Evolutionary conservation across 176 grass and related monocot genomes (phyloP).

Genomic region (Rhynchospora pubera): DNA sequence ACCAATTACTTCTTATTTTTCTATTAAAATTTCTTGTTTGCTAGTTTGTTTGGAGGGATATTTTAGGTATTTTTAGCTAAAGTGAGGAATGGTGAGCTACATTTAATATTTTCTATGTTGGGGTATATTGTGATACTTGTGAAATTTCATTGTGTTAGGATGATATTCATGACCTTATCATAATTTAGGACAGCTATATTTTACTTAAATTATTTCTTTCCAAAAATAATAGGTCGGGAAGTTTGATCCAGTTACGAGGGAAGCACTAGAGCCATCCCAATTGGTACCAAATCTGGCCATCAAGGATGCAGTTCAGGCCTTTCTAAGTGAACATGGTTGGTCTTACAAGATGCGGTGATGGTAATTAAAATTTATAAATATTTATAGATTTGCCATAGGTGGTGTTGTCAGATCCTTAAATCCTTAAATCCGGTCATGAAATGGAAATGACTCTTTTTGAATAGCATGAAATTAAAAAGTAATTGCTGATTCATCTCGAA

Average conservation of each 20-base stretch:
- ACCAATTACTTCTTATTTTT: not conserved
- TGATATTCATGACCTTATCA: not conserved
- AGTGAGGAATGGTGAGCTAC: not conserved
- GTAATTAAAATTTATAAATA: not conserved
- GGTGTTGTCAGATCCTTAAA: not conserved
- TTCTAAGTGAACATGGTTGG: conserved; percentile 78
- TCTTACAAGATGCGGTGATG: conserved; percentile 62
- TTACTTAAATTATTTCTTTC: not conserved
- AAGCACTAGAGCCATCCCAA: conserved; percentile 54
- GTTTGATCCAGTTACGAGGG: conserved; percentile 77
- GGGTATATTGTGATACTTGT: not conserved
- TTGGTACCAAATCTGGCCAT: conserved; percentile 84
- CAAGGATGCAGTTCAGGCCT: conserved; percentile 81
- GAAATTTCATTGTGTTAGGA: not conserved
- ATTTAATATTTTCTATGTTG: not conserved
- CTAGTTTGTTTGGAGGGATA: not conserved
- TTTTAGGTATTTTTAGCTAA: not conserved
- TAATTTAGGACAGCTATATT: not conserved
- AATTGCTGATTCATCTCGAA: not conserved
- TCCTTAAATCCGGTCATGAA: not conserved
- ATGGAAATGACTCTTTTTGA: not conserved
- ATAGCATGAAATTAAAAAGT: not conserved
- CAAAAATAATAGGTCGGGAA: conserved; percentile 62
- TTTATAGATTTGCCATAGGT: not conserved
- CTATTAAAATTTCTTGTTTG: not conserved